Evolutionary conservation across 306 rosid genomes (phyloP).

Genomic region (Ormosia semicastrata): DNA sequence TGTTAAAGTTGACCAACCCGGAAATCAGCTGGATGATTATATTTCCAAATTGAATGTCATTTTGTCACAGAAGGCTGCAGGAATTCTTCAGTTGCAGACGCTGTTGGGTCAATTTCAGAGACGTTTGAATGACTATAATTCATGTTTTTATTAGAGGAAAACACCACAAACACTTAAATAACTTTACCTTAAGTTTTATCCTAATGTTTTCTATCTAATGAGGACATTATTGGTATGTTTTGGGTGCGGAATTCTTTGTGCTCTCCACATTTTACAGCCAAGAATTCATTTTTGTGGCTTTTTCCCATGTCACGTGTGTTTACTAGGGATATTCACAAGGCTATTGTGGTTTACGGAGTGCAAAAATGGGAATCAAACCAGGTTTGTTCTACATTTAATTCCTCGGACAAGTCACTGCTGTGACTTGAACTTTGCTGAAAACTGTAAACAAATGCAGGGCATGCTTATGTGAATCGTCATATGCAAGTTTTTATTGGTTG

Average conservation of each 20-base stretch:
- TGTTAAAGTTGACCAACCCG: slow-evolving; percentile 80
- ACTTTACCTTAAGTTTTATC: too few relatives aligned
- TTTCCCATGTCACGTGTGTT: slow-evolving; percentile 28
- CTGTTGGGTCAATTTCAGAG: slow-evolving; percentile 80
- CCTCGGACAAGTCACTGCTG: slow-evolving; percentile 17
- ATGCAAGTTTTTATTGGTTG: not conserved
- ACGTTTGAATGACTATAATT: slow-evolving; percentile 73
- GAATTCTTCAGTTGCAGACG: slow-evolving; percentile 76
- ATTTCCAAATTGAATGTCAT: slow-evolving; percentile 66
- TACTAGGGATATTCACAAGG: not conserved
- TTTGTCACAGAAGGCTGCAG: slow-evolving; percentile 80
- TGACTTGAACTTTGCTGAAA: slow-evolving; percentile 22
- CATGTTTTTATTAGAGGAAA: too few relatives aligned
- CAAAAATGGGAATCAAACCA: not conserved
- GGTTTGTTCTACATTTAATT: not conserved
- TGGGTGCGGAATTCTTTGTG: slow-evolving; percentile 22
- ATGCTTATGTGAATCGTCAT: slow-evolving; percentile 15
- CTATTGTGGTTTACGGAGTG: slow-evolving; percentile 23
- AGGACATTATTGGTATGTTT: slow-evolving; percentile 8
- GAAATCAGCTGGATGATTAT: slow-evolving; percentile 77
- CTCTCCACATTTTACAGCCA: slow-evolving; percentile 13
- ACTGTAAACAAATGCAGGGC: not conserved
- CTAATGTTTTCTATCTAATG: slow-evolving; percentile 45
- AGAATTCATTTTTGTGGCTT: slow-evolving; percentile 23
- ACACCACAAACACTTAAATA: too few relatives aligned